These are phyloP conservation scores for Avena insularis DNA, from an alignment of 176 grass and related monocot species.

Conservation along the genomic window DNA sequence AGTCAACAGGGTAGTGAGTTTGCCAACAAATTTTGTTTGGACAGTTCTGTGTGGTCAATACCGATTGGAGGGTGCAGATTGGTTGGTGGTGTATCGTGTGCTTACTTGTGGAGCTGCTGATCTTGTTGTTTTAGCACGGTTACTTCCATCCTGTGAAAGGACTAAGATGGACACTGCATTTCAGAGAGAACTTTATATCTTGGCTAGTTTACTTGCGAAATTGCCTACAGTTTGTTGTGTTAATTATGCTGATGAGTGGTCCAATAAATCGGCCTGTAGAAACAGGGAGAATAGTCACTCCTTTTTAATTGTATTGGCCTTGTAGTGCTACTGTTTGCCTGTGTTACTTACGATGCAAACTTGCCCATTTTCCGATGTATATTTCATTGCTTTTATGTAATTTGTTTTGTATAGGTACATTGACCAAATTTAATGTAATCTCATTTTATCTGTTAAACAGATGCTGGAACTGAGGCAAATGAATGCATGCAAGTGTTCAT, in stretches of 20 bases:
- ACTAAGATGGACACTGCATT: slow-evolving; percentile 5
- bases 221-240: not conserved
- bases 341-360: not conserved
- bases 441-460: slow-evolving; percentile 46
- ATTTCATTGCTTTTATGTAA: not conserved
- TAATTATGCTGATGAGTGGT: not conserved
- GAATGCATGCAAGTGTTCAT: slow-evolving; percentile 87
- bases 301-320: not conserved
- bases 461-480: slow-evolving; percentile 82
- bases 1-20: not conserved
- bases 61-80: not conserved
- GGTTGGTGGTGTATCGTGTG: not conserved
- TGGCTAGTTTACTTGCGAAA: not conserved
- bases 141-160: not conserved
- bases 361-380: not conserved
- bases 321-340: not conserved
- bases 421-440: not conserved
- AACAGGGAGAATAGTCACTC: not conserved
- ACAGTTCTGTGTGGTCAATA: not conserved
- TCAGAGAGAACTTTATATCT: not conserved
- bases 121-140: not conserved
- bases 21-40: not conserved
- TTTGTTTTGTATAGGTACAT: not conserved
- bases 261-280: not conserved
- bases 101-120: not conserved